Evolutionary conservation across 2,329 filamentous ascomycete species (phyloP), one percentile per base, ranked within the genome.

Genomic region (Penicillium sp.): DNA sequence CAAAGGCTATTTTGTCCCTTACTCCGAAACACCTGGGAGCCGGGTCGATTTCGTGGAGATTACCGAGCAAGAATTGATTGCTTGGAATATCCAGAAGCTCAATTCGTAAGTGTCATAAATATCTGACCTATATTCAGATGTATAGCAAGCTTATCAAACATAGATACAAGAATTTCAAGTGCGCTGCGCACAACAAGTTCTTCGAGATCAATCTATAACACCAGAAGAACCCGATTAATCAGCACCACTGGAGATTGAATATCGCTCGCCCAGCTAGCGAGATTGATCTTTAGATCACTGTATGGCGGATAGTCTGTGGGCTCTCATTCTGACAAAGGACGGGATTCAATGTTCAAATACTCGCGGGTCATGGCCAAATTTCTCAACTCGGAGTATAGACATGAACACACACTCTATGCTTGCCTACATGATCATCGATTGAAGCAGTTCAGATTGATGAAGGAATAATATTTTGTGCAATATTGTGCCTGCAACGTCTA

Each of bases 41-140:
- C 38, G 17, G 38, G n/a, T 42, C 2, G 38, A 42, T 10, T 42
- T 42, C 7, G 17, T 42, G 17, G 38, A 42, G 38, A n/a, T 42
- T 3, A 42, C 38, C n/a, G 38, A 42, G n/a, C 38, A 42, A 42
- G 38, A 37, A 22, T 19, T 42, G 17, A 42, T 42, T n/a, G 17
- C 38, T 42, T 42, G 38, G 38, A 42, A 42, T 42, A 22, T 42
- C 17, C 38, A 42, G 38, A 42, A 42, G n/a, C 38, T 42, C 38
- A 19, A 42, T 42, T 42, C 38, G 38, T 42, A 42, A 42, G 38
- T 19, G 7, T 9, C 7, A 10, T 42, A 3, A 42, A 7, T n/a
- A n/a, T 19, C 10, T 19, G 38, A 22, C 8, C 8, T 10, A 5
- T 19, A 10, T 10, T n/a, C 1, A 42, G 7, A 42, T 42, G 22